Base-by-base conservation (phyloP, 2,329 filamentous ascomycete genomes). In the Apiospora rasikravindrae region DNA sequence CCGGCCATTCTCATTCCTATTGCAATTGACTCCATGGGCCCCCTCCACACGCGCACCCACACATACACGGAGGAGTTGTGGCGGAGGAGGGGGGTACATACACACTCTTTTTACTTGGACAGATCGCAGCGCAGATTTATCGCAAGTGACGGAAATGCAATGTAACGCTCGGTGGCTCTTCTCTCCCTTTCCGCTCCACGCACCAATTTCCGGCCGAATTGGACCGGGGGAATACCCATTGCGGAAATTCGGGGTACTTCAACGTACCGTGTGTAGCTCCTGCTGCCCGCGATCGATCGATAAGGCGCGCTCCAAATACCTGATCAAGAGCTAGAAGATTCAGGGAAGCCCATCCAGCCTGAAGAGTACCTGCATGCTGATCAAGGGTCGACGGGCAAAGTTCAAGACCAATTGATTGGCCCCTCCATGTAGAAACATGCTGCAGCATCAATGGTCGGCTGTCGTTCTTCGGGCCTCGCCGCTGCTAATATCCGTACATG, bases 121-220 rank as follows among this genome's bases (percentile, higher is more conserved):
- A 61, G 53, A 61, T 61, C 53, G 53, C 53, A 61, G 53, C 29
- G 29, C 53, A 61, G 53, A 61, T 61, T 64, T 64, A 64, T 64
- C 57, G 57, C n/a, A 64, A 40, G 57, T 64, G 33, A 64, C 57
- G 57, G 57, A 64, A 64, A 64, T 64, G 57, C 57, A 64, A 40
- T 64, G 57, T 64, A 64, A 64, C 57, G 57, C 57, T 64, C 57
- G 57, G 57, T 64, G 57, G 19, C 33, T 64, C 57, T 64, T 19
- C 22, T 24, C 22, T 29, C 22, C 57, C 33, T 29, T 29, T 40
- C 57, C 19, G 33, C 57, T 64, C 57, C 57, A 64, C 57, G 57
- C 57, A n/a, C 22, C 57, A 64, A 64, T 64, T 64, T 64, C 57
- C 57, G 57, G 57, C 33, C 57, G 57, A 64, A 64, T 64, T 64